Percentiles rank a stretch among this genome's conserved stretches.
These are phyloP conservation scores for Salvia splendens DNA, from an alignment of 257 asterid species.

Conservation along the genomic window DNA sequence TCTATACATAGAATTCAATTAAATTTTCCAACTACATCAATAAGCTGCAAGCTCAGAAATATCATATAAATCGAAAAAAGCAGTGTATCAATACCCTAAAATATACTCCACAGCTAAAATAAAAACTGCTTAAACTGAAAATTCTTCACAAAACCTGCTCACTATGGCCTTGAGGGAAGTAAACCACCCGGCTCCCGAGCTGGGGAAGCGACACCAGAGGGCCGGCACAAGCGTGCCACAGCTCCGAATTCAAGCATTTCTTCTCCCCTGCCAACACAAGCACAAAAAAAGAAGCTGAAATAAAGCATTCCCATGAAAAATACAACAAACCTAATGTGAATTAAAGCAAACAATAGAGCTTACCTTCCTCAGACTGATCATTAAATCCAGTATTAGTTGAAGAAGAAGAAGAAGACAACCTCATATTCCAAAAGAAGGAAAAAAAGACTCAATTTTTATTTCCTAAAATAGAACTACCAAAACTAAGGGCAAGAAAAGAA, in stretches of 20 bases:
- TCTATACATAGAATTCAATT: not conserved
- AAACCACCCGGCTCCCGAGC: constrained; percentile 82
- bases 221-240: constrained; percentile 98
- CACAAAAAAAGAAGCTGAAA: constrained; percentile 3
- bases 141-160: constrained; percentile 59
- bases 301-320: constrained; percentile 14
- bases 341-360: not conserved
- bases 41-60: not conserved
- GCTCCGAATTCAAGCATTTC: constrained; percentile 93
- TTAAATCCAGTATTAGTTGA: constrained; percentile 52
- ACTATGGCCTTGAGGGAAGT: constrained; percentile 94
- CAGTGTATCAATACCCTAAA: not conserved
- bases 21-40: not conserved
- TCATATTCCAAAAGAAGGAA: constrained; percentile 54
- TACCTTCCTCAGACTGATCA: constrained; percentile 80
- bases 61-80: not conserved
- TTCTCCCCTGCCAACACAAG: constrained; percentile 58
- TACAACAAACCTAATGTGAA: not conserved
- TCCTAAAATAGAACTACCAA: constrained; percentile 26
- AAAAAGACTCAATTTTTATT: constrained; percentile 18
- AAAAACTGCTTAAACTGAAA: not conserved
- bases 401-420: constrained; percentile 57
- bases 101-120: not conserved
- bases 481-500: constrained; percentile 28
- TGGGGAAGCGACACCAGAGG: constrained; percentile 91